Percentiles rank a stretch among this genome's conserved stretches.
Evolutionary conservation across 495 filamentous ascomycete species (phyloP).

Genomic region (Daldinia childiae): DNA sequence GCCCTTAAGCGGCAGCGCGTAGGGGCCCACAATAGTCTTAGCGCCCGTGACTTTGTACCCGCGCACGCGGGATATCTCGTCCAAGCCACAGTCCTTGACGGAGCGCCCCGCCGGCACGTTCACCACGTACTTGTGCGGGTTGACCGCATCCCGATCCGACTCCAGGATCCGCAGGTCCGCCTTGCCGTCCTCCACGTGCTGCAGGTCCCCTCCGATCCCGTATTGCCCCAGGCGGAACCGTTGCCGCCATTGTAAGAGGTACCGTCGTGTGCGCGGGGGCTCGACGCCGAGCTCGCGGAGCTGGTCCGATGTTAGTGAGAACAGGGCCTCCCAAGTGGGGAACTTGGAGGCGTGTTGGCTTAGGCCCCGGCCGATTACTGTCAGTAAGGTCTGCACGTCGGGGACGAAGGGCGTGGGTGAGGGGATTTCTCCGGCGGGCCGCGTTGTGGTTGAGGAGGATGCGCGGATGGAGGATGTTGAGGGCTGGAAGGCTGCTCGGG

Average conservation of each 20-base stretch:
- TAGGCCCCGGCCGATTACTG: conserved; percentile 87
- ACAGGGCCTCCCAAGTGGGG: conserved; percentile 87
- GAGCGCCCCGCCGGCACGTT: conserved; percentile 71
- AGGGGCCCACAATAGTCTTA: conserved; percentile 74
- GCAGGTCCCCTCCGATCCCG: conserved; percentile 81
- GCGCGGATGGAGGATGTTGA: conserved; percentile 36
- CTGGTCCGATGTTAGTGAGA: conserved; percentile 77
- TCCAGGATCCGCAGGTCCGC: conserved; percentile 77
- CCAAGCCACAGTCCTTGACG: conserved; percentile 54
- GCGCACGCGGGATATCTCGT: conserved; percentile 61
- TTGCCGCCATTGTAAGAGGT: conserved; percentile 87
- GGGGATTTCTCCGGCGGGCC: conserved; percentile 60
- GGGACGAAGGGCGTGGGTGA: conserved; percentile 83
- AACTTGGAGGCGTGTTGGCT: conserved; percentile 83
- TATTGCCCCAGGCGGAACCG: conserved; percentile 77
- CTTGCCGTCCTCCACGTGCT: conserved; percentile 74
- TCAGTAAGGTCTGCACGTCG: conserved; percentile 87
- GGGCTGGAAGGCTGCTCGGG: conserved; percentile 38
- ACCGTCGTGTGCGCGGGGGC: conserved; percentile 79
- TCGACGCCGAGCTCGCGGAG: conserved; percentile 86
- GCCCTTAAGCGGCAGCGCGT: conserved; percentile 70
- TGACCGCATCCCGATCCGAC: conserved; percentile 50
- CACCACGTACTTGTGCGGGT: conserved; percentile 61
- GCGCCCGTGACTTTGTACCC: conserved; percentile 73
- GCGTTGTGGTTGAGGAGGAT: conserved; percentile 44